phyloP scores from a whole-genome alignment of 2,329 filamentous ascomycete genomes.

The Cyphellophora europaea region DNA sequence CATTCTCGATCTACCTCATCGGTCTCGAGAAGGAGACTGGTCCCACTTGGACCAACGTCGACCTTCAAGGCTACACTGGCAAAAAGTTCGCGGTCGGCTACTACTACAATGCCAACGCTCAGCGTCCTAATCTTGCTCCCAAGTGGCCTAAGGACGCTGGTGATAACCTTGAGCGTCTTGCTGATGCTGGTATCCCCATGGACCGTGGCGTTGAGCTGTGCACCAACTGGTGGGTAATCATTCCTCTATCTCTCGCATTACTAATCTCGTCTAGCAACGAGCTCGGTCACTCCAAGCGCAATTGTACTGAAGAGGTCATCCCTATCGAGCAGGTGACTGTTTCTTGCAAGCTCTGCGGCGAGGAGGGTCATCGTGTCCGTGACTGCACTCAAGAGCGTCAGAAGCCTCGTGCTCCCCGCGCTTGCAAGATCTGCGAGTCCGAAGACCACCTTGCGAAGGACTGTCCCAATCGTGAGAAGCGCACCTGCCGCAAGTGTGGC shows the following conservation, averaged over 20 bases:
- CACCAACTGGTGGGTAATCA: constrained; percentile 30
- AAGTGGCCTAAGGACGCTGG: constrained; percentile 41
- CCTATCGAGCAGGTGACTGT: constrained; percentile 33
- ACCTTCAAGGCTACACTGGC: constrained; percentile 42
- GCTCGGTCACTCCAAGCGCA: constrained; percentile 37
- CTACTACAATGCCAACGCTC: constrained; percentile 37
- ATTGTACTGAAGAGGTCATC: constrained; percentile 39
- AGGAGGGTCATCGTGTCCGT: constrained; percentile 38
- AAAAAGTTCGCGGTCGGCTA: constrained; percentile 43
- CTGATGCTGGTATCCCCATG: constrained; percentile 40
- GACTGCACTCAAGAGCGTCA: constrained; percentile 32
- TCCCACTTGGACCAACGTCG: constrained; percentile 40
- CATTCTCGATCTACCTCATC: constrained; percentile 41
- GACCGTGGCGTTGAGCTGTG: constrained; percentile 43
- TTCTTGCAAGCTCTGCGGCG: constrained; percentile 39
- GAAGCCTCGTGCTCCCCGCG: constrained; percentile 9
- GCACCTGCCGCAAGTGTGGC: constrained; percentile 46
- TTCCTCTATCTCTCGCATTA: background rate
- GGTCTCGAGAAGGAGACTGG: constrained; percentile 34
- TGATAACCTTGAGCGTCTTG: constrained; percentile 43
- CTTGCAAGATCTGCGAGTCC: constrained; percentile 17
- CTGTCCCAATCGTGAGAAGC: constrained; percentile 21
- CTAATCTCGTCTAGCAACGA: constrained; percentile 22
- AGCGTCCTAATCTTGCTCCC: constrained; percentile 34
- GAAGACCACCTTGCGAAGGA: constrained; percentile 18